A percentile compares a stretch with the other conserved stretches of the same genome.
phyloP scores from a whole-genome alignment of 805 yeast genomes.

The Sungouiozyma intestinalis region DNA sequence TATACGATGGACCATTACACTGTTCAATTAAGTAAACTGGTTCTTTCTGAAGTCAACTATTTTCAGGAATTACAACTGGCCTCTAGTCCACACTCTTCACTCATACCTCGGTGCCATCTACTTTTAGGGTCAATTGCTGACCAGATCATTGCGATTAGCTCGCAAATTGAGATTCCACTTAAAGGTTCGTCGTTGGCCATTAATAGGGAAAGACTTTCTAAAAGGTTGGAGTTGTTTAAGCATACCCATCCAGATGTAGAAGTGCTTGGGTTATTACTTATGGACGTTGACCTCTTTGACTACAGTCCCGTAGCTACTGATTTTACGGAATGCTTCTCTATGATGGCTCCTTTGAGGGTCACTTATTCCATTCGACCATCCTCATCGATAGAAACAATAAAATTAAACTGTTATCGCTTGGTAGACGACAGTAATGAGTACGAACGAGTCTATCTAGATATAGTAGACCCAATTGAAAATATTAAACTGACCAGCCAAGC shows the following conservation, averaged over 20 bases:
- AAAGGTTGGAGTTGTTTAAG: neutral
- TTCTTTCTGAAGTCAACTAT: slow-evolving; percentile 9
- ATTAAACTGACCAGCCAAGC: neutral
- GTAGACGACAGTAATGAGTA: neutral
- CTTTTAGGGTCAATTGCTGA: slow-evolving; percentile 7
- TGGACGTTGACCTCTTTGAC: neutral
- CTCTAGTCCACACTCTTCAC: neutral
- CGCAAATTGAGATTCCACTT: slow-evolving; percentile 3
- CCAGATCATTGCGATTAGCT: neutral
- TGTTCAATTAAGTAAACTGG: slow-evolving; percentile 3
- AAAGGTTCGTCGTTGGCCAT: slow-evolving; percentile 7
- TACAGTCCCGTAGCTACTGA: neutral
- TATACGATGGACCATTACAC: neutral
- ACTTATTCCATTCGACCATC: neutral
- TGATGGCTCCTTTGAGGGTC: neutral
- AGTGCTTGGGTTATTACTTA: neutral
- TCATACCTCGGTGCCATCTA: slow-evolving; percentile 10
- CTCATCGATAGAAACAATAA: neutral
- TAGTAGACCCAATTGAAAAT: neutral
- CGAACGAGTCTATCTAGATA: neutral
- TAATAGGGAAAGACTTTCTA: neutral
- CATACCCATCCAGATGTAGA: neutral
- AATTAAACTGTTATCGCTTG: neutral
- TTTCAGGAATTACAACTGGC: slow-evolving; percentile 5
- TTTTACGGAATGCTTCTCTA: neutral